Base-by-base conservation (phyloP, 352 stramenopile genomes). In the Globisporangium cederbergense region DNA sequence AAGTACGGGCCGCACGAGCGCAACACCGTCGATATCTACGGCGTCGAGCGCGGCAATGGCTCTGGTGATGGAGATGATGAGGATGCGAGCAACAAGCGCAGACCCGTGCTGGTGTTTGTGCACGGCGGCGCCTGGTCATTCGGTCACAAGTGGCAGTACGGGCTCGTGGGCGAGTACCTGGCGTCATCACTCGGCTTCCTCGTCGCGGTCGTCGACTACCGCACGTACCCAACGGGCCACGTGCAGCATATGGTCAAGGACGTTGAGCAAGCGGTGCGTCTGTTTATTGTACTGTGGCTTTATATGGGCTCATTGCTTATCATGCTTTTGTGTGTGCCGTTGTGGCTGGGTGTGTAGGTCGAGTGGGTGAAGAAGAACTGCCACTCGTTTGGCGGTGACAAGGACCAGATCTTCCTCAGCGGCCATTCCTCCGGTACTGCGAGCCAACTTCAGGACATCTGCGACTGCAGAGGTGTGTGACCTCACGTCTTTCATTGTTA, bases 171-270 rank as follows among this genome's bases (percentile, higher is more conserved):
- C 9, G 66, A 88, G 60, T 81, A 81, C 62, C 67, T 93, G 40
- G 65, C 77, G 63, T 28, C 60, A 10, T 62, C 75, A 28, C 73
- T 83, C 36, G 79, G 73, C 18, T 77, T 97, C 42, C 57, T 98
- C 20, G 81, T 95, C 28, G 82, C 92, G 34, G 86, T 97, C 25
- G 82, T 95, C 40, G 92, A 97, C 73, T 97, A 98, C 67, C 74
- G 86, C 25, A 97, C 95, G 63, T 98, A 94, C 70, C 94, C 94
- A 1, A 78, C 76, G 11, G 88, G 81, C 2, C 81, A 82, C 30
- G 78, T 97, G 34, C 54, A 86, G 30, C 86, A 95, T 42, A 98
- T 98, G 89, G 76, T 96, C 28, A 57, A 95, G 45, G 92, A 98
- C 73, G 73, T 97, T 14, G 76, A 97, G 38, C 72, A 75, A 18